phyloP scores from a whole-genome alignment of 1,284 basidiomycete species.

The Trametes sp. region DNA sequence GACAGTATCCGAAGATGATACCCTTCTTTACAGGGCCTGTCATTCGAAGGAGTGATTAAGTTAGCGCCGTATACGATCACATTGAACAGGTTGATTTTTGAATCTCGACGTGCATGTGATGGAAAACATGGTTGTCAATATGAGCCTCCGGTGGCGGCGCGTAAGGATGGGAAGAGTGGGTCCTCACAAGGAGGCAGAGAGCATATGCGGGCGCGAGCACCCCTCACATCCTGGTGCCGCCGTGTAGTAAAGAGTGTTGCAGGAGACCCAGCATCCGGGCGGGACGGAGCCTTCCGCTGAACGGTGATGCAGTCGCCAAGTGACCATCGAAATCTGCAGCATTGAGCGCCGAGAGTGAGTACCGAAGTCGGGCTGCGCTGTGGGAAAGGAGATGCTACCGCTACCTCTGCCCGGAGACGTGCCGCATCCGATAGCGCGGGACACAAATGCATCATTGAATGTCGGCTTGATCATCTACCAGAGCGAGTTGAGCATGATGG shows the following conservation, averaged over 20 bases:
- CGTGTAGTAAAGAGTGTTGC: neutral
- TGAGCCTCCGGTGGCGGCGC: neutral
- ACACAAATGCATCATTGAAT: neutral
- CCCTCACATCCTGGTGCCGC: neutral
- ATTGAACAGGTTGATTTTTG: neutral
- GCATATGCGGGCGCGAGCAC: neutral
- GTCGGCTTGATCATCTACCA: neutral
- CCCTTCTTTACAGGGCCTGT: neutral
- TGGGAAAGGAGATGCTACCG: neutral
- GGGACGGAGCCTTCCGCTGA: neutral
- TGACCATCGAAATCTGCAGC: neutral
- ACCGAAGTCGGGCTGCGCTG: neutral
- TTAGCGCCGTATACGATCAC: neutral
- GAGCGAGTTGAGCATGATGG: neutral
- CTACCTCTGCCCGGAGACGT: neutral
- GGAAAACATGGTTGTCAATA: neutral
- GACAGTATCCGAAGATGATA: neutral
- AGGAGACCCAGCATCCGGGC: neutral
- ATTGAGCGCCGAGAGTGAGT: neutral
- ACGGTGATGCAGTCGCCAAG: neutral
- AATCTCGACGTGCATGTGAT: neutral
- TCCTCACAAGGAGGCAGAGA: neutral
- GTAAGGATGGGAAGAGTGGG: neutral
- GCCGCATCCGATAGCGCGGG: neutral
- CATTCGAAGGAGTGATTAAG: neutral